Percentiles rank a stretch among this genome's conserved stretches.
These are phyloP conservation scores for Ophiocordyceps sinensis DNA, from an alignment of 2,329 filamentous ascomycete species.

Conservation along the genomic window DNA sequence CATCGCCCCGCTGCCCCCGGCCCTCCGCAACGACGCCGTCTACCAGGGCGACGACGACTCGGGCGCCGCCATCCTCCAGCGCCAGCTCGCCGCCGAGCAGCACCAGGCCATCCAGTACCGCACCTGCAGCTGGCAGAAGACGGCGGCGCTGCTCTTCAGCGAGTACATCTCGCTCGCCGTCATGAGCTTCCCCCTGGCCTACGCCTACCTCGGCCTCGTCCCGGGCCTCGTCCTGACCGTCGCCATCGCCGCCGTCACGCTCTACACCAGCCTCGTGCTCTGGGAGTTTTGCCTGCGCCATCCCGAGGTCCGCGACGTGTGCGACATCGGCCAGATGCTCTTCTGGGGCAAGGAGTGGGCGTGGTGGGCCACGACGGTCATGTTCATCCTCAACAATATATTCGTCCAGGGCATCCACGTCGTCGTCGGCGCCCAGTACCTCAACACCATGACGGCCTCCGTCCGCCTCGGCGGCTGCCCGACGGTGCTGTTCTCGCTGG, in stretches of 20 bases:
- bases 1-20: constrained; percentile 30
- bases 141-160: constrained; percentile 76
- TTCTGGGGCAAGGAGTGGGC: constrained; percentile 73
- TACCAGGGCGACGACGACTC: constrained; percentile 22
- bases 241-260: constrained; percentile 60
- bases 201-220: constrained; percentile 73
- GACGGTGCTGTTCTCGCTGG: constrained; percentile 65
- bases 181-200: constrained; percentile 94
- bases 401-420: constrained; percentile 78
- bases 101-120: constrained; percentile 77
- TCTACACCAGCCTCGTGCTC: constrained; percentile 52
- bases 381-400: constrained; percentile 94
- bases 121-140: constrained; percentile 93
- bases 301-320: constrained; percentile 82
- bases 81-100: constrained; percentile 63
- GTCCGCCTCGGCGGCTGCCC: constrained; percentile 51
- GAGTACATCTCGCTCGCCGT: constrained; percentile 89
- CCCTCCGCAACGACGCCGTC: constrained; percentile 15
- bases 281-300: constrained; percentile 87
- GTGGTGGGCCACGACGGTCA: constrained; percentile 56
- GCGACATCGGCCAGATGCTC: constrained; percentile 88
- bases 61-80: constrained; percentile 32
- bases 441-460: constrained; percentile 72
- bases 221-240: constrained; percentile 72
- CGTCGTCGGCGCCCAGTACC: constrained; percentile 69